Conservation (phyloP, 2,329 filamentous ascomycete genomes). For the Colletotrichum neosansevieriae region DNA sequence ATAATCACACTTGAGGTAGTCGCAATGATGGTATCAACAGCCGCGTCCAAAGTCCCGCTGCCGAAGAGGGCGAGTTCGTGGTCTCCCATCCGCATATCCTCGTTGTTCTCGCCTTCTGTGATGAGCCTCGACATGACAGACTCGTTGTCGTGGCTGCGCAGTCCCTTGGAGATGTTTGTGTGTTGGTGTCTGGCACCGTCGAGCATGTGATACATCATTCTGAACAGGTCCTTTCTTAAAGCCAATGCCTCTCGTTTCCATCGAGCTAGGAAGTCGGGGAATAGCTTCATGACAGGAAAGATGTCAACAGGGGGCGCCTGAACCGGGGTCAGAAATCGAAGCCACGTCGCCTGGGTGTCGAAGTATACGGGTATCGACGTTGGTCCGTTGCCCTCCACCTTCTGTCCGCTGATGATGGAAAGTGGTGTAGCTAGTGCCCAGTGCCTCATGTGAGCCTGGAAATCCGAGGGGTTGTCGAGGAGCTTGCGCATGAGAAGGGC, state of each 20-base stretch:
- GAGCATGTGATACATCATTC: constrained; percentile 55
- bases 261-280: constrained; percentile 58
- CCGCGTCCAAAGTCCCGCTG: constrained; percentile 7
- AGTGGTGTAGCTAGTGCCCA: constrained; percentile 46
- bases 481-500: constrained; percentile 41
- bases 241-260: constrained; percentile 60
- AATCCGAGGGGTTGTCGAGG: constrained; percentile 38
- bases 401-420: constrained; percentile 43
- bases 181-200: constrained; percentile 48
- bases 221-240: constrained; percentile 52
- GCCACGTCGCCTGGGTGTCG: constrained; percentile 42
- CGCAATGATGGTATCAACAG: constrained; percentile 21
- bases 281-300: constrained; percentile 49
- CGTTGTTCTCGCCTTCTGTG: constrained; percentile 50
- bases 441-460: constrained; percentile 39
- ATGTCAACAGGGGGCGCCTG: constrained; percentile 46
- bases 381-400: constrained; percentile 31
- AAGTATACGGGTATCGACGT: constrained; percentile 42
- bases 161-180: constrained; percentile 39
- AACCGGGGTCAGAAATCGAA: constrained; percentile 44
- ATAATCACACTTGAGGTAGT: constrained; percentile 33
- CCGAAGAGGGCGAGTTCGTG: constrained; percentile 29
- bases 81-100: not conserved
- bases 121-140: constrained; percentile 58
- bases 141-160: constrained; percentile 53